Evolutionary conservation across 225 moss, liverwort and hornwort genomes (phyloP).

Genomic region (Neckera pumila): DNA sequence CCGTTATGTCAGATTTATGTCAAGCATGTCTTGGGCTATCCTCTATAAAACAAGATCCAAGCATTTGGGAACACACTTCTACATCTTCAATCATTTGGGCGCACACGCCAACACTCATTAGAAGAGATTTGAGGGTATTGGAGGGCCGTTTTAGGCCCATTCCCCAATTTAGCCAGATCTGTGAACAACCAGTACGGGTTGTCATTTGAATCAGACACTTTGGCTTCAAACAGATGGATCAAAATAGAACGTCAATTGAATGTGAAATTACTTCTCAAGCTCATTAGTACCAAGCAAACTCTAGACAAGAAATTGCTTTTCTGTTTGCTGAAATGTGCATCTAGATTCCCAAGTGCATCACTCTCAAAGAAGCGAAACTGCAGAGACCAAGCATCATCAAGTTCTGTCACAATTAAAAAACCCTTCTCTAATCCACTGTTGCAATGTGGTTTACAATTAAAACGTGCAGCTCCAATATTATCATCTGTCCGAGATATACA

Average conservation of each 20-base stretch:
- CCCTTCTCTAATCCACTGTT: no score
- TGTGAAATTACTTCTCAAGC: neutral
- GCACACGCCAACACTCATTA: neutral
- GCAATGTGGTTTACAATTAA: no score
- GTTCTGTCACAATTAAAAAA: no score
- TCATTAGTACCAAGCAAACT: neutral
- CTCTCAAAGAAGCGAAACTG: neutral
- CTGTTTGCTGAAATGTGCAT: no score
- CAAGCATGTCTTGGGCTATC: neutral
- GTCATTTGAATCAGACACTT: neutral
- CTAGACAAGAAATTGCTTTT: neutral
- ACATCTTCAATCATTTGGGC: slow-evolving; percentile 59
- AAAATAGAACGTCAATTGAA: neutral
- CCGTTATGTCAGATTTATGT: neutral
- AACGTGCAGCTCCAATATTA: no score
- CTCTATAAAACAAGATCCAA: neutral
- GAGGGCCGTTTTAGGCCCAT: no score
- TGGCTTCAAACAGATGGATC: neutral
- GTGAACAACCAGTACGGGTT: no score
- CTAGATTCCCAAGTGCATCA: no score
- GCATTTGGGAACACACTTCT: slow-evolving; percentile 45
- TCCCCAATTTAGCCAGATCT: no score
- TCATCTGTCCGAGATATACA: no score
- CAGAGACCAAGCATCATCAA: no score
- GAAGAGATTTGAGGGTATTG: no score